Base-by-base conservation (phyloP, 352 stramenopile species). In the Globisporangium polare region DNA sequence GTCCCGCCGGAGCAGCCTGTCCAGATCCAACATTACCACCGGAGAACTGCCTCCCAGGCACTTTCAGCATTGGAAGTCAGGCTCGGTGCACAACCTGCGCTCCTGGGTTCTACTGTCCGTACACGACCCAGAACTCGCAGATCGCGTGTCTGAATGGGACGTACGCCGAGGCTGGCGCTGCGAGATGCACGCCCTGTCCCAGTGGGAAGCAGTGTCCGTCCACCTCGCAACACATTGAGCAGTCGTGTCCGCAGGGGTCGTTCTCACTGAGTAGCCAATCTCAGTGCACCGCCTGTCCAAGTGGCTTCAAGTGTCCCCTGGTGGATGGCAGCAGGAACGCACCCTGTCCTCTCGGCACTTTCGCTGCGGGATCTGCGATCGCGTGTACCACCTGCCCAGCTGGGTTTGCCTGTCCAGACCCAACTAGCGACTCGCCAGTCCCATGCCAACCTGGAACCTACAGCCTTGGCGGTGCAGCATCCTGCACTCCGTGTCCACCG, bases 341-440 rank as follows among this genome's bases (percentile, higher is more conserved):
- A 8, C 63, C 68, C 10, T 90, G 78, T 37, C 47, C 68, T 12
- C 58, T 71, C 10, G 80, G 80, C 5, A 75, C 67, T 53, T 89
- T 72, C 53, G 72, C 80, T 13, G 20, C 46, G 13, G 77, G 67
- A 26, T 62, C 54, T 20, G 59, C 78, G 22, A 69, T 75, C 13
- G 58, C 71, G 43, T 97, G 90, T 42, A 89, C 78, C 0, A 70
- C 54, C 2, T 97, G 89, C 41, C 80, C 89, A 6, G 73, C 74
- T 31, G 79, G 77, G 12, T 89, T 64, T 31, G 71, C 70, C 15
- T 94, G 80, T 41, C 71, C 78, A 5, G 72, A 80, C 51, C 66
- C 77, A 12, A 61, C 63, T 27, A 73, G 54, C 12, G 69, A 66
- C 10, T 53, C 56, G 2, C 73, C 73, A 0, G 37, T 80, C 10